Base-by-base conservation (phyloP, 2,329 filamentous ascomycete genomes). In the Didymella exigua region DNA sequence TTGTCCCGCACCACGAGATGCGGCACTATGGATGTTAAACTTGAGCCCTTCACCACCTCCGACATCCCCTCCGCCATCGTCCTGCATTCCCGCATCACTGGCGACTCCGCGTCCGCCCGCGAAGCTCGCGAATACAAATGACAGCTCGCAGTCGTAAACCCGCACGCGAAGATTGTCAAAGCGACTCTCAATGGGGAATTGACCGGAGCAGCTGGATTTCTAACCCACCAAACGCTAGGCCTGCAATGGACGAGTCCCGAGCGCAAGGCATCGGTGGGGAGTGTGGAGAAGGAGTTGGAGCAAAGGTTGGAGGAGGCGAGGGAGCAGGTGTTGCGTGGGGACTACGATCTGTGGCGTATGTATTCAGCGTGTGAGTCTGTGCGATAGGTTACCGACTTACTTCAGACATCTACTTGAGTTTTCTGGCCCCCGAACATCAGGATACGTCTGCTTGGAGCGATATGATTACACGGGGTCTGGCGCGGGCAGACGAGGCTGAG, bases 301-400 rank as follows among this genome's bases (percentile, higher is more conserved):
- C 13, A 31, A 2, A 26, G 19, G 13, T 5, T 49, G 5, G 26
- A 29, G 4, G 24, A 49, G 8, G 19, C 27, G 14, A 38, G 36
- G n/a, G 36, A 41, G 4, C 19, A 41, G 26, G 26, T 41, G 9
- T 16, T 41, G 8, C 10, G 26, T 21, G 36, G 19, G 4, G 45
- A 49, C 8, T 41, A 41, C 26, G 45, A 49, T 26, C 6, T 49
- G 5, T 41, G 27, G 45, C 45, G 45, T 49, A 19, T 8, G 36
- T 34, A 37, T 5, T 19, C 34, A 10, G 9, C 4, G n/a, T 21
- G 8, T 11, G 23, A 23, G n/a, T 8, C 8, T 37, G 18, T 13
- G 29, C 7, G 13, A 11, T 13, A 30, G 5, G 29, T n/a, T 23
- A 19, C 21, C 24, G 36, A 38, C 13, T 30, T n/a, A 3, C 2